Evolutionary conservation across 805 yeast species (phyloP).

Genomic region (Wickerhamomyces rabaulensis): DNA sequence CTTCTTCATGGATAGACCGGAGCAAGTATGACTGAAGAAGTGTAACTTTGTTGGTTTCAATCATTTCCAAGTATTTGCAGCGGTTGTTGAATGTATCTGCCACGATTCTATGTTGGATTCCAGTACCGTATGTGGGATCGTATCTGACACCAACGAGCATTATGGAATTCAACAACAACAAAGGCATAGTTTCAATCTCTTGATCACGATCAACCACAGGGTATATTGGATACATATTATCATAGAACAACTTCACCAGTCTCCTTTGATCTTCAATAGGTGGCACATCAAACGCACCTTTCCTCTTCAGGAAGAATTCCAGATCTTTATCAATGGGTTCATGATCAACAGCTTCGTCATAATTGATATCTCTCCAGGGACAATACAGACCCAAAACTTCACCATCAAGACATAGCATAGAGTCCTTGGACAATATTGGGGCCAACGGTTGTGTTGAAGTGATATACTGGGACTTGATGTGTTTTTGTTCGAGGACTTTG

Average conservation of each 20-base stretch:
- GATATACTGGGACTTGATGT: conserved; percentile 7
- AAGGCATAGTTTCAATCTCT: conserved; percentile 1
- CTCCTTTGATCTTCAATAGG: neutral
- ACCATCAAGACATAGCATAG: conserved; percentile 9
- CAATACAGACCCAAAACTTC: conserved; percentile 8
- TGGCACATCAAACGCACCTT: conserved; percentile 7
- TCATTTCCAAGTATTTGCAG: conserved; percentile 5
- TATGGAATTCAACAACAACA: conserved; percentile 5
- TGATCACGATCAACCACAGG: conserved; percentile 5
- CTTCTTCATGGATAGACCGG: conserved; percentile 7
- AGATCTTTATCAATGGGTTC: conserved; percentile 5
- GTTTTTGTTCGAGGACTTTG: conserved; percentile 3
- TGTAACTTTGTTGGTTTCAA: conserved; percentile 8
- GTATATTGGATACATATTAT: conserved; percentile 6
- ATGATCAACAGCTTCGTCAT: neutral
- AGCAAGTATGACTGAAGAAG: conserved; percentile 6
- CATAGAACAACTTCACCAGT: conserved; percentile 1
- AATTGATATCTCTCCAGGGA: conserved; percentile 7
- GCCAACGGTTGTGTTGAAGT: conserved; percentile 11
- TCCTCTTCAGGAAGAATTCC: conserved; percentile 1
- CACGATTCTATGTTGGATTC: neutral
- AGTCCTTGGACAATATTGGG: conserved; percentile 8
- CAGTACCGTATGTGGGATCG: neutral
- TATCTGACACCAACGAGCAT: conserved; percentile 5
- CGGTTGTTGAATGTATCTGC: conserved; percentile 2